These are phyloP conservation scores for Pseudogymnoascus sp. DNA, from an alignment of 2,329 filamentous ascomycete species.

Conservation along the genomic window DNA sequence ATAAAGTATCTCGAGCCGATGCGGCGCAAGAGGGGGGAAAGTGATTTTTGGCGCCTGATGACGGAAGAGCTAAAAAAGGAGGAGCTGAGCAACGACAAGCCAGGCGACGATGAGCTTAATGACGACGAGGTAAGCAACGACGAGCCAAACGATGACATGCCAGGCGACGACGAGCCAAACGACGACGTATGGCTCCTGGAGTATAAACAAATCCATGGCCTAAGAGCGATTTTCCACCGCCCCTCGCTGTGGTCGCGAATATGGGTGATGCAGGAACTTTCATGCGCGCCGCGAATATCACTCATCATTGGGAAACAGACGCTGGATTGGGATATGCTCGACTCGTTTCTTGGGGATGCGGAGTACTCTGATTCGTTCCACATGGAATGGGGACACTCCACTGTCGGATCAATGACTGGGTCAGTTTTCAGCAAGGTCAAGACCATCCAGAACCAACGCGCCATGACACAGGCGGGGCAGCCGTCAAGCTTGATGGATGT, in stretches of 20 bases:
- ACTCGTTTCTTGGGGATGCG: not conserved
- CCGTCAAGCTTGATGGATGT: constrained; percentile 16
- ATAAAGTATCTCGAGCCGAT: not conserved
- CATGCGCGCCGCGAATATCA: constrained; percentile 14
- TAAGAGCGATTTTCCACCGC: not conserved
- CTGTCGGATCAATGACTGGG: not conserved
- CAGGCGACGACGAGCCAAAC: not conserved
- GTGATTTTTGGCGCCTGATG: not conserved
- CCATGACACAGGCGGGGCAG: not conserved
- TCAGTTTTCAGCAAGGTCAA: not conserved
- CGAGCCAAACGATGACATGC: not conserved
- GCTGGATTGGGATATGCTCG: constrained; percentile 15
- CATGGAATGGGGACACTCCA: not conserved
- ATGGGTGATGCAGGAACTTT: constrained; percentile 16
- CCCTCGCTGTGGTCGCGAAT: constrained; percentile 13
- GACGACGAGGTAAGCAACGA: too few relatives aligned
- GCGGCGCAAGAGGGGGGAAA: not conserved
- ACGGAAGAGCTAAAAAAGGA: not conserved
- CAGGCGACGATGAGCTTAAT: too few relatives aligned
- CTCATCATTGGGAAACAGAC: not conserved
- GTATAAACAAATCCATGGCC: not conserved
- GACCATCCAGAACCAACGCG: constrained; percentile 4
- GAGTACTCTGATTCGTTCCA: constrained; percentile 5
- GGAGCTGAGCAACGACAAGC: too few relatives aligned
- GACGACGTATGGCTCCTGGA: not conserved